Percentiles rank a stretch among this genome's conserved stretches.
phyloP scores from a whole-genome alignment of 805 yeast genomes.

The Saccharomycopsis javanensis region DNA sequence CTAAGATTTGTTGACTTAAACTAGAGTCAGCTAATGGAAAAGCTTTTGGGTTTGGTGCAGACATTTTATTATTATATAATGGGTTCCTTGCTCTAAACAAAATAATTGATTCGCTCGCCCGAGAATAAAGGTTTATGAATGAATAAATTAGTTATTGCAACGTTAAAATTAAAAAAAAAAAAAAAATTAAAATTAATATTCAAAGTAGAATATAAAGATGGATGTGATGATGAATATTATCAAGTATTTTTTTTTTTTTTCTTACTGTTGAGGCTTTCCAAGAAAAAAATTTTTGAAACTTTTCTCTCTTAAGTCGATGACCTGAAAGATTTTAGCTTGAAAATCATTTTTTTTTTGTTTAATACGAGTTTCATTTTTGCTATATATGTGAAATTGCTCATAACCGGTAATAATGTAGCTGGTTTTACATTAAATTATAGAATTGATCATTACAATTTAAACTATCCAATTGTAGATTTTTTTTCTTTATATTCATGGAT shows the following conservation, averaged over 20 bases:
- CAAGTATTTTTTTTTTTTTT: background rate
- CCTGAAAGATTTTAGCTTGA: background rate
- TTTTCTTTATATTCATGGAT: no score
- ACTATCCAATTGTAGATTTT: no score
- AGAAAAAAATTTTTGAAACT: background rate
- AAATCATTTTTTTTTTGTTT: background rate
- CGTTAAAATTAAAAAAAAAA: background rate
- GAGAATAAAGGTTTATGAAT: background rate
- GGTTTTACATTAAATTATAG: no score
- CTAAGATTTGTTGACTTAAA: slow-evolving; percentile 92
- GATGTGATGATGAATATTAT: slow-evolving; percentile 1
- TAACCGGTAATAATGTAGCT: no score
- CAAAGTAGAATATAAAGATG: background rate
- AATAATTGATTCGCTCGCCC: slow-evolving; percentile 30
- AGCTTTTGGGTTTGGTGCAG: slow-evolving; percentile 94
- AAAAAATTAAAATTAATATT: background rate
- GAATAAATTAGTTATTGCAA: slow-evolving; percentile 1
- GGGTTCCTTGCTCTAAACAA: slow-evolving; percentile 42
- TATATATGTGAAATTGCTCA: background rate
- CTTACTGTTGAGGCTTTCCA: background rate
- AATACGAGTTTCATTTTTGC: background rate
- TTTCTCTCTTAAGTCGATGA: background rate
- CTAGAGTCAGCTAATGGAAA: slow-evolving; percentile 97
- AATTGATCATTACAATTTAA: no score
- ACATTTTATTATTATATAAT: slow-evolving; percentile 36